Percentiles rank a stretch among this genome's conserved stretches.
These are phyloP conservation scores for Kluyveromyces siamensis DNA, from an alignment of 805 yeast genomes.

Conservation along the genomic window DNA sequence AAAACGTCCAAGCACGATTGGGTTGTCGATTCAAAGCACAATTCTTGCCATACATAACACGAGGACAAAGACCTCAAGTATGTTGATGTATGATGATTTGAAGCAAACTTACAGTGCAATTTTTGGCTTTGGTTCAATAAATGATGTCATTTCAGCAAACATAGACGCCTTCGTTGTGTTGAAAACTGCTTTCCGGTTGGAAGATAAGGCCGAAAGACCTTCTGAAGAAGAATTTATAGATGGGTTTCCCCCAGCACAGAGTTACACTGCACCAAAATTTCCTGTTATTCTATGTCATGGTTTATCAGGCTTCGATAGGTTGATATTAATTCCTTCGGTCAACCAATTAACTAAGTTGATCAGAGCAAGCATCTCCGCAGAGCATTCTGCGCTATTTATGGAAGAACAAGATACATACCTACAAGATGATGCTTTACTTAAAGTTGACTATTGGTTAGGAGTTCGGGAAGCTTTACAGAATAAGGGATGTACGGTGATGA, in stretches of 20 bases:
- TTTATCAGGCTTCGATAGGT: constrained; percentile 66
- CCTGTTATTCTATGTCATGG: constrained; percentile 87
- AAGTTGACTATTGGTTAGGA: constrained; percentile 75
- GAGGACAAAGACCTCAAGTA: not conserved
- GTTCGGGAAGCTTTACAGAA: constrained; percentile 49
- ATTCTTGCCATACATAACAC: too few species aligned
- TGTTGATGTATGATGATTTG: not conserved
- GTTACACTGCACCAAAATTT: constrained; percentile 50
- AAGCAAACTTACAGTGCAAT: not conserved
- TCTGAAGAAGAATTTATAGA: not conserved
- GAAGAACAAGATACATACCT: constrained; percentile 14
- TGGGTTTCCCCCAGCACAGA: constrained; percentile 16
- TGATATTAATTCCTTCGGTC: constrained; percentile 36
- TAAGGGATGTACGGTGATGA: constrained; percentile 59
- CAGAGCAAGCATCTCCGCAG: constrained; percentile 9
- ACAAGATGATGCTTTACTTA: constrained; percentile 27
- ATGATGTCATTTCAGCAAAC: not conserved
- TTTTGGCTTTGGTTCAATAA: not conserved
- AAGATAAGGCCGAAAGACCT: not conserved
- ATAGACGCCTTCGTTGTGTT: not conserved
- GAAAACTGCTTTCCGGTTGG: not conserved
- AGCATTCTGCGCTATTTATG: constrained; percentile 16
- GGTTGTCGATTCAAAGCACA: too few species aligned
- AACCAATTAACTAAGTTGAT: constrained; percentile 22
- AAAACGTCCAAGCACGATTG: too few species aligned